phyloP scores from a whole-genome alignment of 2,329 filamentous ascomycete species.

The Aspergillus vadensis region DNA sequence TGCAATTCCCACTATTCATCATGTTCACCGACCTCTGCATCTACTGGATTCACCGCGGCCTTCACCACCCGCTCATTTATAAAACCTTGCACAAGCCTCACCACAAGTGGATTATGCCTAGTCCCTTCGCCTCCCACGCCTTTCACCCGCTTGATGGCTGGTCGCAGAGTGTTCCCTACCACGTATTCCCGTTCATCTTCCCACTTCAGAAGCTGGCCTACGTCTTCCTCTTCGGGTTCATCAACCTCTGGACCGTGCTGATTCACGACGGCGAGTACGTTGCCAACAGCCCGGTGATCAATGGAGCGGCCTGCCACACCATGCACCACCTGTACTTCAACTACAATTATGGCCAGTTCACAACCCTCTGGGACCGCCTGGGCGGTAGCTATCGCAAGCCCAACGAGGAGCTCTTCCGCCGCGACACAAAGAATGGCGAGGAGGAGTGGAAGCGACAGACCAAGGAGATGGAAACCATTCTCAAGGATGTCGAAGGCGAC shows the following conservation, averaged over 20 bases:
- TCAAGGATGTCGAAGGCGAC: conserved; percentile 69
- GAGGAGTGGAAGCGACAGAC: conserved; percentile 77
- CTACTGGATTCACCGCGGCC: conserved; percentile 86
- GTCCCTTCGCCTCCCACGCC: conserved; percentile 86
- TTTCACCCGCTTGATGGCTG: conserved; percentile 95
- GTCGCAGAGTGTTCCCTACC: conserved; percentile 85
- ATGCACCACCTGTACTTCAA: conserved; percentile 87
- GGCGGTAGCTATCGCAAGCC: conserved; percentile 85
- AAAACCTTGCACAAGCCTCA: conserved; percentile 93
- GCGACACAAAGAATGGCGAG: conserved; percentile 81
- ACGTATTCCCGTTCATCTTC: conserved; percentile 89
- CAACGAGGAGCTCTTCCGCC: conserved; percentile 80
- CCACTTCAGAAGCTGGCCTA: conserved; percentile 90
- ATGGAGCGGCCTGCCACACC: conserved; percentile 91
- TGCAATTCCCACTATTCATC: conserved; percentile 87
- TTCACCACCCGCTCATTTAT: conserved; percentile 81
- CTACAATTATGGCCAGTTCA: conserved; percentile 95
- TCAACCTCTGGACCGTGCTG: conserved; percentile 96
- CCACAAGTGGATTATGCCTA: conserved; percentile 99
- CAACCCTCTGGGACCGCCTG: conserved; percentile 85
- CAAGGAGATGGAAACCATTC: conserved; percentile 73
- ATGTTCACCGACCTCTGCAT: conserved; percentile 86
- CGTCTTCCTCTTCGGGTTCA: conserved; percentile 81
- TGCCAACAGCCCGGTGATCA: conserved; percentile 85
- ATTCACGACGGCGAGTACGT: conserved; percentile 96